Evolutionary conservation across 2,329 filamentous ascomycete species (phyloP).

Genomic region (Coniochaeta pulveracea): DNA sequence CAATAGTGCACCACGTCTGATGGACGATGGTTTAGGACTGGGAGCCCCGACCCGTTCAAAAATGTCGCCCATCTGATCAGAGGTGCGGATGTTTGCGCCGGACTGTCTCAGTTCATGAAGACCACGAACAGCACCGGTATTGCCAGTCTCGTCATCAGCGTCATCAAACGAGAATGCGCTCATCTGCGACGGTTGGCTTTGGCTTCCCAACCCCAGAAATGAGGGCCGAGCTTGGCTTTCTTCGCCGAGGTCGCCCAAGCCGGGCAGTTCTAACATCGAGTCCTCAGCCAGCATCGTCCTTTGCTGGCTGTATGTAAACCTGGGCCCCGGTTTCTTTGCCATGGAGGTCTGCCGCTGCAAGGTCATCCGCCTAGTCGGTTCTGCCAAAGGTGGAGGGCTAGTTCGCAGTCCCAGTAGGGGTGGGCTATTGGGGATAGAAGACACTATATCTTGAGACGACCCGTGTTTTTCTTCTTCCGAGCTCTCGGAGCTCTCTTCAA

Average conservation of each 20-base stretch:
- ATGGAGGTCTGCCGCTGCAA: constrained; percentile 12
- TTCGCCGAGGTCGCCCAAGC: constrained; percentile 11
- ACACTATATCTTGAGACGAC: constrained; percentile 8
- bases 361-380: constrained; percentile 9
- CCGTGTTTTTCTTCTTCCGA: constrained; percentile 13
- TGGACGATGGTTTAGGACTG: constrained; percentile 30
- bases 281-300: constrained; percentile 24
- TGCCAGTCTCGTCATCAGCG: constrained; percentile 28
- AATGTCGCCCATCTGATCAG: constrained; percentile 55
- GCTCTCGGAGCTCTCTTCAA: constrained; percentile 20
- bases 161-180: constrained; percentile 26
- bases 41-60: constrained; percentile 47
- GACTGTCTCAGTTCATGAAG: constrained; percentile 56
- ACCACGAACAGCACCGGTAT: constrained; percentile 43
- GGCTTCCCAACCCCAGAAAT: constrained; percentile 13
- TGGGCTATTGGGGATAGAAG: neutral
- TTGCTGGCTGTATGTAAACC: constrained; percentile 26
- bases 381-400: constrained; percentile 12
- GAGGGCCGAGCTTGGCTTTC: constrained; percentile 9
- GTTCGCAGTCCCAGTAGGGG: constrained; percentile 8
- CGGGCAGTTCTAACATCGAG: constrained; percentile 10
- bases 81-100: constrained; percentile 53
- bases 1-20: constrained; percentile 46
- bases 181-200: constrained; percentile 11
- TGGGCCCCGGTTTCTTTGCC: constrained; percentile 21